Base-by-base conservation (phyloP, 306 rosid genomes). In the Begonia loranthoides region DNA sequence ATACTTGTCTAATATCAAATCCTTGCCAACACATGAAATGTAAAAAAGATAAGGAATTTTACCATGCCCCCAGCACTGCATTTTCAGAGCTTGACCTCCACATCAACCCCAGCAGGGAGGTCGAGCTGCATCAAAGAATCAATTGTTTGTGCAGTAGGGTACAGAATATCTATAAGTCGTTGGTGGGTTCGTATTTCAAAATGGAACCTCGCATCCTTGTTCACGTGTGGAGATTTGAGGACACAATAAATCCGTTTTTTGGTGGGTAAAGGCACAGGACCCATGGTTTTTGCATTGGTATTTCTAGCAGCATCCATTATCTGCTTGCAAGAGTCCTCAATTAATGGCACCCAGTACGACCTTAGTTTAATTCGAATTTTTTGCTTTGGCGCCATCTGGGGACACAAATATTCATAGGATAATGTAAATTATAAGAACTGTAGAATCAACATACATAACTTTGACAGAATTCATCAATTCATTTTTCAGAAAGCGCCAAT, bases 271-370 rank as follows among this genome's bases (percentile, higher is more conserved):
- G 99, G 99, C 33, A 90, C 99, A 9, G 99, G 99, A 63, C 99
- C 99, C 92, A 90, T 82, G 14, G 94, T 86, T 77, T 86, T 90
- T 14, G 99, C 99, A 52, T 86, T 90, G 33, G 94, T 82, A 57
- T 53, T 90, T 74, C 80, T 78, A 40, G 99, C 99, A 50, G 95
- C 93, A 49, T 90, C 95, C 75, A 86, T 28, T 72, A 86, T 86
- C 79, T 90, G 95, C 86, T 90, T 90, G 83, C 95, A 90, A 6
- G 99, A 85, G 70, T 90, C 99, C 78, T 90, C 99, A 50, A 90
- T 82, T 62, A 90, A 69, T 12, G 82, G 77, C 49, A 80, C 95
- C 80, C 86, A 86, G 69, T 90, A 90, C 40, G 99, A 90, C 62
- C 99, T 82, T 38, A 90, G 94, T 61, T 90, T 90, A 68, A 90